Percentiles rank a stretch among this genome's conserved stretches.
These are phyloP conservation scores for Paecilomyces variotii DNA, from an alignment of 2,329 filamentous ascomycete genomes.

Conservation along the genomic window DNA sequence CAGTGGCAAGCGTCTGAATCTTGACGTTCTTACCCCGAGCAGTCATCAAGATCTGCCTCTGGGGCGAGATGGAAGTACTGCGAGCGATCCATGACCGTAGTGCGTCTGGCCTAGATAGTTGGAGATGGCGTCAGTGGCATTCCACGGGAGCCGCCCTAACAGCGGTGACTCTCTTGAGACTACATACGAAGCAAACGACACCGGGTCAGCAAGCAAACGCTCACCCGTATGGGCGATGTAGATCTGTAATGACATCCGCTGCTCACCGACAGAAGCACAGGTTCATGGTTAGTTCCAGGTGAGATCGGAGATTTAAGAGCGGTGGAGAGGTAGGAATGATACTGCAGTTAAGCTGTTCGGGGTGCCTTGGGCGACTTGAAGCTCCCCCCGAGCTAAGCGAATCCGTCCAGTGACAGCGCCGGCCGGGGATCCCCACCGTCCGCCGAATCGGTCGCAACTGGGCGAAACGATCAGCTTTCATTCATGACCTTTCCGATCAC, in stretches of 20 bases:
- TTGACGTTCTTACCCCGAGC: conserved; percentile 77
- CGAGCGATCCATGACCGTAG: conserved; percentile 73
- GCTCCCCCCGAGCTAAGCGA: neutral
- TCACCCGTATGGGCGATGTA: conserved; percentile 90
- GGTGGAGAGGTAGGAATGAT: conserved; percentile 1
- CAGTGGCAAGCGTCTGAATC: conserved; percentile 67
- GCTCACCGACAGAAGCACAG: conserved; percentile 22
- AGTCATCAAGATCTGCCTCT: conserved; percentile 82
- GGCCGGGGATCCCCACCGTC: neutral
- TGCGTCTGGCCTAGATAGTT: conserved; percentile 62
- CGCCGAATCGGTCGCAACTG: neutral
- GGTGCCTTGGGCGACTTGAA: neutral
- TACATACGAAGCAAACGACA: conserved; percentile 64
- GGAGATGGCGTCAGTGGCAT: conserved; percentile 12
- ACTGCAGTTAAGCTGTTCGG: neutral
- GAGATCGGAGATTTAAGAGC: conserved; percentile 1
- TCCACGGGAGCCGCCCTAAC: conserved; percentile 3
- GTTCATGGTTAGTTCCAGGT: conserved; percentile 9
- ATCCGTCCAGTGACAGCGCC: conserved; percentile 9
- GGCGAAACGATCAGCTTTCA: neutral
- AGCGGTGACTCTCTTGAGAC: neutral
- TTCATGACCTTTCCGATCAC: conserved; percentile 5
- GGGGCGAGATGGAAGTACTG: conserved; percentile 63
- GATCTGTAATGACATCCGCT: conserved; percentile 78
- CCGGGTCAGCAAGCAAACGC: conserved; percentile 69